Evolutionary conservation across 2,329 filamentous ascomycete species (phyloP).

Genomic region (Ascocoryne sarcoides): DNA sequence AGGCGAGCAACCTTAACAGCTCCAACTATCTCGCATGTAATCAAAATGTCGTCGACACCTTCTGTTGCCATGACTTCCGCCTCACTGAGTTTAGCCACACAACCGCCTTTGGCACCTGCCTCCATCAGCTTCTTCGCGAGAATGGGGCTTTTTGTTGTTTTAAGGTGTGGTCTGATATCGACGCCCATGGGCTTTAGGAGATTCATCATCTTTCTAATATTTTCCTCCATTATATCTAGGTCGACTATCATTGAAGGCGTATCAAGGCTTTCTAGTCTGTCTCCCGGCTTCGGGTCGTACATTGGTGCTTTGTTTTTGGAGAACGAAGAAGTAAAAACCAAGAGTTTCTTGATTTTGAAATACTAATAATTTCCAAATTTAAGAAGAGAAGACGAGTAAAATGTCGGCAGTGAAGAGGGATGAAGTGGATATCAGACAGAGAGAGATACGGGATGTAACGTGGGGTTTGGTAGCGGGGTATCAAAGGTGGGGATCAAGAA

Average conservation of each 20-base stretch:
- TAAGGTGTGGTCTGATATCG: slow-evolving; percentile 38
- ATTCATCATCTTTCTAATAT: slow-evolving; percentile 4
- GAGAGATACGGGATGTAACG: too few species aligned
- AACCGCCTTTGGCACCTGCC: slow-evolving; percentile 41
- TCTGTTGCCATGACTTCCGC: slow-evolving; percentile 34
- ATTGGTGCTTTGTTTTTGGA: too few species aligned
- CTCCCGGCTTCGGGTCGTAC: too few species aligned
- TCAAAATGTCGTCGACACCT: slow-evolving; percentile 41
- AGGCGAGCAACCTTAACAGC: slow-evolving; percentile 37
- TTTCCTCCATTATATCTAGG: slow-evolving; percentile 3
- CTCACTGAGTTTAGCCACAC: slow-evolving; percentile 43
- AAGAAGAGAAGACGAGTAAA: too few species aligned
- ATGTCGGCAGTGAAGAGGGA: too few species aligned
- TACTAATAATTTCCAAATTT: too few species aligned
- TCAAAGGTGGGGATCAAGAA: too few species aligned
- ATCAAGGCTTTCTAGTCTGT: too few species aligned
- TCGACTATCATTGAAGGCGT: slow-evolving; percentile 1
- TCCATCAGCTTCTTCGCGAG: slow-evolving; percentile 36
- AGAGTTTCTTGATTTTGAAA: too few species aligned
- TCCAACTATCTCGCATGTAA: slow-evolving; percentile 43
- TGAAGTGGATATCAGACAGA: too few species aligned
- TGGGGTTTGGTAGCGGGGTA: too few species aligned
- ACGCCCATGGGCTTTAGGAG: slow-evolving; percentile 6
- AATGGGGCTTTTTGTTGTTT: slow-evolving; percentile 41
- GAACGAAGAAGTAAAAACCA: too few species aligned